Conservation (phyloP, 2,329 filamentous ascomycete species). For the Colletotrichum brevisporum region DNA sequence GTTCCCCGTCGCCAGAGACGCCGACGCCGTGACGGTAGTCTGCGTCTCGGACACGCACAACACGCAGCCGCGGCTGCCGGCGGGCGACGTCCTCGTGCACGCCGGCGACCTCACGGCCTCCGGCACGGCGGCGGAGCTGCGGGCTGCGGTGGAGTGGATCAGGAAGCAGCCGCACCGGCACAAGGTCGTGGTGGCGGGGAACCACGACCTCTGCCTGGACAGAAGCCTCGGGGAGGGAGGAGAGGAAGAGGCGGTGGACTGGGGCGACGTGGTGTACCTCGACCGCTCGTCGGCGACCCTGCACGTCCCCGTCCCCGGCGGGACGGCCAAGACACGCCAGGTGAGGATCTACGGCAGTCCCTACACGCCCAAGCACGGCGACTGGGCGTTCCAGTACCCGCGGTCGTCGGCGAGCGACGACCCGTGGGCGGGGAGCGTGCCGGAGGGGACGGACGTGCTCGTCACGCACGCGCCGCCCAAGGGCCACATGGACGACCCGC, state of each 20-base stretch:
- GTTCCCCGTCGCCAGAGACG: not conserved
- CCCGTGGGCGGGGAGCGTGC: constrained; percentile 46
- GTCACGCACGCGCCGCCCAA: constrained; percentile 56
- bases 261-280: constrained; percentile 46
- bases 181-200: constrained; percentile 63
- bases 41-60: constrained; percentile 64
- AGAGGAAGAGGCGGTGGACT: constrained; percentile 38
- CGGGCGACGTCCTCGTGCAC: constrained; percentile 62
- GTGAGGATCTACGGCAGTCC: constrained; percentile 55
- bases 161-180: constrained; percentile 53
- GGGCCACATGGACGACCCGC: constrained; percentile 52
- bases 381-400: constrained; percentile 60
- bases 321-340: not conserved
- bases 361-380: constrained; percentile 49
- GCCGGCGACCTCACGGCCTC: constrained; percentile 63
- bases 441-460: constrained; percentile 51
- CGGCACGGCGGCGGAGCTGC: constrained; percentile 58
- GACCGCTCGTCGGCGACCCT: constrained; percentile 42
- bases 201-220: constrained; percentile 58
- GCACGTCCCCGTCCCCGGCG: constrained; percentile 46
- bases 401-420: constrained; percentile 42
- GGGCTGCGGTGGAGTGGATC: constrained; percentile 58
- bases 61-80: constrained; percentile 52
- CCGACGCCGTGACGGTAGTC: constrained; percentile 45
- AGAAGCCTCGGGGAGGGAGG: constrained; percentile 18